Evolutionary conservation across 495 filamentous ascomycete species (phyloP), one percentile per base, ranked within the genome.

Genomic region (Xylaria curta): DNA sequence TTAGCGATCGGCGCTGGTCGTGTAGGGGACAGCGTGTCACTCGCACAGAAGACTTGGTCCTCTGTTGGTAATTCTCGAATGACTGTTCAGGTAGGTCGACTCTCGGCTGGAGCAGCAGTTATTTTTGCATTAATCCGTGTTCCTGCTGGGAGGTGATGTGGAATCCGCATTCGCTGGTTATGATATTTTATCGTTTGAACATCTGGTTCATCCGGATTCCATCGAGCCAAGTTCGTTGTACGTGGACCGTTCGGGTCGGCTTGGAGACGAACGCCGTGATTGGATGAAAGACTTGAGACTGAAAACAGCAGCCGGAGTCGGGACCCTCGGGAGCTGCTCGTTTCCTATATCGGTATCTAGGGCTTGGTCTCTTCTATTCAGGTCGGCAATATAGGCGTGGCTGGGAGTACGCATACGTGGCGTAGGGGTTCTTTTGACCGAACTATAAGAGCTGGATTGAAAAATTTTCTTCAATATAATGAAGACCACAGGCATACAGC

Each of bases 401-500:
- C 68, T 70, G 10, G 62, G 61, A 10, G 49, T 66, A 12, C 69
- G 61, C 7, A 24, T 6, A 0, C 0, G 61, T 44, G 69, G 61
- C 51, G 49, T 71, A 19, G 47, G 15, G 12, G 38, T 26, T 47
- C 21, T 40, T 33, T 54, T 53, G 24, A 26, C 38, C 3, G 53
- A 42, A 7, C 17, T 31, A 5, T 46, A 4, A 0, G 68, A 10
- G 13, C 68, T 15, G 6, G 44, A 24, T 54, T 59, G 46, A 17
- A 54, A 58, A 0, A 66, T 40, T 33, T 33, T 56, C 61, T 66
- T 71, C 1, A 71, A 49, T 31, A 66, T 33, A 19, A 71, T 26
- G 26, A 71, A 71, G 10, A 44, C 60, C 3, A 71, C 69, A 0
- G 69, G 69, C 61, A 71, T 54, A 19, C 69, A 71, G 51, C 17